Percentiles rank a stretch among this genome's conserved stretches.
Conservation (phyloP, 805 yeast species). For the Nakazawaea wickerhamii region DNA sequence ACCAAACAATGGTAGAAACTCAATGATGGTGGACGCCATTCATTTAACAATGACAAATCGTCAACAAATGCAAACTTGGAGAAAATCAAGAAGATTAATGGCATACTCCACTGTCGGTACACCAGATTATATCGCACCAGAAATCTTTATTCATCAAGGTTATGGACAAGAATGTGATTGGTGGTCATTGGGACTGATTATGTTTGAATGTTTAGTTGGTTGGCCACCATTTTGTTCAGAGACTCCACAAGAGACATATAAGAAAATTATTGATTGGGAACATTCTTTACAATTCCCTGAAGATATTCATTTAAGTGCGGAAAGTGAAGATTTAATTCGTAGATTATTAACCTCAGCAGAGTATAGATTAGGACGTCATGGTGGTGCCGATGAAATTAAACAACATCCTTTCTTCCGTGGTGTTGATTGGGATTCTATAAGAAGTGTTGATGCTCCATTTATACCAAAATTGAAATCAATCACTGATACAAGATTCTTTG, state of each 20-base stretch:
- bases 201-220: slow-evolving; percentile 94
- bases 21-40: slow-evolving; percentile 89
- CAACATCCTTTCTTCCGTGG: slow-evolving; percentile 91
- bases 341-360: slow-evolving; percentile 74
- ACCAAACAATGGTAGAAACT: slow-evolving; percentile 45
- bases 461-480: slow-evolving; percentile 87
- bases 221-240: slow-evolving; percentile 98
- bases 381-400: slow-evolving; percentile 91
- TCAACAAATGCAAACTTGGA: slow-evolving; percentile 95
- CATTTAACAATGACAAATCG: slow-evolving; percentile 92
- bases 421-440: slow-evolving; percentile 89
- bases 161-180: slow-evolving; percentile 97
- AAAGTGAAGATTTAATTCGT: slow-evolving; percentile 81
- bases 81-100: slow-evolving; percentile 86
- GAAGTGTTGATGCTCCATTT: slow-evolving; percentile 88
- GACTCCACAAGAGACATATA: slow-evolving; percentile 89
- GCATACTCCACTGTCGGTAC: slow-evolving; percentile 96
- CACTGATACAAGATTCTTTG: slow-evolving; percentile 93
- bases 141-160: slow-evolving; percentile 86
- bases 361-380: slow-evolving; percentile 74
- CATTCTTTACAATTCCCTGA: slow-evolving; percentile 86
- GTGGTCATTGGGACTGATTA: slow-evolving; percentile 96
- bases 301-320: slow-evolving; percentile 83
- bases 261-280: slow-evolving; percentile 87
- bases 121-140: slow-evolving; percentile 95